Evolutionary conservation across 106 monocot species (phyloP), one percentile per base, ranked within the genome.

Genomic region (Allium cepa): DNA sequence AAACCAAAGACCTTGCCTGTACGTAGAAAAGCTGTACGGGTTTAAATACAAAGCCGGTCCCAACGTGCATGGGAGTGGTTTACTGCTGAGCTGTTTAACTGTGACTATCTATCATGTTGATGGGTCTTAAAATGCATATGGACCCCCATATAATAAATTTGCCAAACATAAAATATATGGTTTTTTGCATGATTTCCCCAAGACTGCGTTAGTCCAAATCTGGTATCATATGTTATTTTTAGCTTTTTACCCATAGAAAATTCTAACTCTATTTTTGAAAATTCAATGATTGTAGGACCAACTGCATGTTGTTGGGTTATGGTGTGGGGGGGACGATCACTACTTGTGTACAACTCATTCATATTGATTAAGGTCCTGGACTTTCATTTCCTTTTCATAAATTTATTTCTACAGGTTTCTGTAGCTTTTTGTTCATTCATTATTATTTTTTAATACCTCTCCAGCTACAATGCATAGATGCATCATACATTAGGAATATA

Each of bases 391-490:
- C 46, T n/a, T 14, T 63, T 63, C 47, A 13, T 46, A n/a, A 63
- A 63, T 14, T 63, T 46, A 63, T 15, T 63, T 46, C 15, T 63
- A 9, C 63, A 63, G 45, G 63, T 63, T 63, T 26, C 45, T 63
- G 46, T 63, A 63, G 63, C 63, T 63, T 63, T 63, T 46, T 46
- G 15, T 46, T 63, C 46, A 46, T 14, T 63, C 45, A 63, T 36
- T 36, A 22, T 22, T 22, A 22, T 36, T 14, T 63, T 46, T 47
- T 46, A 15, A 47, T 27, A 47, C 13, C 12, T 46, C 63, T 63
- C 63, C 63, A 63, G 46, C 10, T 63, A n/a, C 63, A n/a, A 15
- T 47, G 45, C 45, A 63, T 15, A 63, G 8, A 15, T 63, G 8
- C 63, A 14, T 63, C 63, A 13, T 36, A 36, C 10, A 36, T 10